These are phyloP conservation scores for Globisporangium nodosum DNA, from an alignment of 352 stramenopile genomes.

Conservation along the genomic window DNA sequence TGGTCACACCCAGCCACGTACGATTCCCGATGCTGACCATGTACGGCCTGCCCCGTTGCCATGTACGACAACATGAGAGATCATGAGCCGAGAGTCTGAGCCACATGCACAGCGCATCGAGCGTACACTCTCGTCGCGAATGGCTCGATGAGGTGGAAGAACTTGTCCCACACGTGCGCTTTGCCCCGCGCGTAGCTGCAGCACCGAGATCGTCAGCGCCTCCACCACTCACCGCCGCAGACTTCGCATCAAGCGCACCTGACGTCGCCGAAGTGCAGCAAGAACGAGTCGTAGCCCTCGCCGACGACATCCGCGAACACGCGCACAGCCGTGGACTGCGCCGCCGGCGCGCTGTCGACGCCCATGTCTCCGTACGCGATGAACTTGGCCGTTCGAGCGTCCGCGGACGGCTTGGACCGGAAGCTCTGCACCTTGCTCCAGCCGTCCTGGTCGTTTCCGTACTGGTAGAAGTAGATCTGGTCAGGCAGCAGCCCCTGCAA, in stretches of 20 bases:
- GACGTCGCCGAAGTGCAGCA: conserved; percentile 75
- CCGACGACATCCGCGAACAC: conserved; percentile 50
- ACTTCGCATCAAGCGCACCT: conserved; percentile 22
- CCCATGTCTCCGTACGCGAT: conserved; percentile 84
- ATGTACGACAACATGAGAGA: not conserved
- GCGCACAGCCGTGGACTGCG: conserved; percentile 47
- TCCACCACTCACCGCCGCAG: not conserved
- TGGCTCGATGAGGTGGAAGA: conserved; percentile 68
- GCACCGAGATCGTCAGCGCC: not conserved
- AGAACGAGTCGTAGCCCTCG: conserved; percentile 56
- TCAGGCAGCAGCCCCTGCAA: conserved; percentile 32
- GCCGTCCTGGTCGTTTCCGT: conserved; percentile 59
- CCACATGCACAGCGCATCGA: not conserved
- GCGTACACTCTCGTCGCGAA: conserved; percentile 61
- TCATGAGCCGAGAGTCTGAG: not conserved
- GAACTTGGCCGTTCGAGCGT: conserved; percentile 38
- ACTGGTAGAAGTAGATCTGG: conserved; percentile 72
- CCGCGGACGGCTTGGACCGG: conserved; percentile 19
- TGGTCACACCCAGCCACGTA: conserved; percentile 17
- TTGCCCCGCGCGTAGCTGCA: conserved; percentile 58
- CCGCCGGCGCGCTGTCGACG: conserved; percentile 42
- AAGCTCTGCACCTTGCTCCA: conserved; percentile 35
- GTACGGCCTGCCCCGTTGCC: conserved; percentile 33
- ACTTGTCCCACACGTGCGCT: conserved; percentile 64
- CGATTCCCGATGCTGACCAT: conserved; percentile 79